Conservation (phyloP, 768 basidiomycete genomes). For the Boletus insuetus region DNA sequence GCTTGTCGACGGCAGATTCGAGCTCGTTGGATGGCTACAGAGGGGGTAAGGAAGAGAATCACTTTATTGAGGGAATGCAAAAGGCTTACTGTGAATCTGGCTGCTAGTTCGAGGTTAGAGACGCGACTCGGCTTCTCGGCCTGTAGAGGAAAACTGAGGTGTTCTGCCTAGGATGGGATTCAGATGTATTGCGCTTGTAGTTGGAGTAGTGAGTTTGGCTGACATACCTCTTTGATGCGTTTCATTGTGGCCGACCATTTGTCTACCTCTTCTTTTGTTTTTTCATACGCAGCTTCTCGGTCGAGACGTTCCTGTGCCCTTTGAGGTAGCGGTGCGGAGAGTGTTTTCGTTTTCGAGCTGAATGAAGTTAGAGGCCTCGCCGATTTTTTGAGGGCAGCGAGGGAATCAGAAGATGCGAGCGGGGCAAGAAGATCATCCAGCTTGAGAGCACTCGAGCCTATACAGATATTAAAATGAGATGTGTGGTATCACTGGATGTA, state of each 20-base stretch:
- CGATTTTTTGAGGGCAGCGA: constrained; percentile 67
- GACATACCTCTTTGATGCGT: constrained; percentile 75
- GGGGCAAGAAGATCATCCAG: constrained; percentile 77
- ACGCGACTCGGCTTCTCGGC: constrained; percentile 48
- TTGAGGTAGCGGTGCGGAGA: constrained; percentile 83
- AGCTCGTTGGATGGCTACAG: constrained; percentile 76
- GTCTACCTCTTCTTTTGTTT: constrained; percentile 87
- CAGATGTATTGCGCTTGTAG: neutral
- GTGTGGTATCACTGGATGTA: neutral
- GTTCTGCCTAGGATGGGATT: constrained; percentile 61
- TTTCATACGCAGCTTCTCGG: constrained; percentile 91
- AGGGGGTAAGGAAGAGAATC: neutral
- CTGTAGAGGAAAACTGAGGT: constrained; percentile 85
- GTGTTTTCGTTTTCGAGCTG: constrained; percentile 53
- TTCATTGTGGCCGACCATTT: constrained; percentile 96
- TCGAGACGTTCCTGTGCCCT: constrained; percentile 87
- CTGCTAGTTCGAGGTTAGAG: constrained; percentile 72
- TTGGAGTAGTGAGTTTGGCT: neutral
- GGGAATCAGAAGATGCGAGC: constrained; percentile 53
- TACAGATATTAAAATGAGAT: neutral
- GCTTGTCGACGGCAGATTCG: constrained; percentile 78
- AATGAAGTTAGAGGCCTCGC: constrained; percentile 60
- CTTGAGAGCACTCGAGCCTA: constrained; percentile 47
- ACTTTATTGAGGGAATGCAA: neutral
- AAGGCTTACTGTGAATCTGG: constrained; percentile 74